These are phyloP conservation scores for Penicillium frequentans DNA, from an alignment of 2,329 filamentous ascomycete species.

Conservation along the genomic window DNA sequence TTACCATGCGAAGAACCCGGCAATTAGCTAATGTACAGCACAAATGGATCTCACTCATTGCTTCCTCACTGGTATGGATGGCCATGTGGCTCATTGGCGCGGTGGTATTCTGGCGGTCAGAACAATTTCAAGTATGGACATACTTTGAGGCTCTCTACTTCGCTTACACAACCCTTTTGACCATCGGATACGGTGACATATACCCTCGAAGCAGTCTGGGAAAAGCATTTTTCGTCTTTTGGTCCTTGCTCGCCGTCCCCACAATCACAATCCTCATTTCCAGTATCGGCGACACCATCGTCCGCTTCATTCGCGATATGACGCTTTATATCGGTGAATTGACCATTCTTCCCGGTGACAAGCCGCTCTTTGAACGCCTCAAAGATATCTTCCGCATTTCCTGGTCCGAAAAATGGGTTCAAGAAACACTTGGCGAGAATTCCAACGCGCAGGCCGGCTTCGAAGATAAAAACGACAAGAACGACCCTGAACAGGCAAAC, in stretches of 20 bases:
- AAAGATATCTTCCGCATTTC: slow-evolving; percentile 24
- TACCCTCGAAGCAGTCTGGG: slow-evolving; percentile 34
- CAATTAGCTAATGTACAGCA: slow-evolving; percentile 41
- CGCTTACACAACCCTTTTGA: slow-evolving; percentile 39
- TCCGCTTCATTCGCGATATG: slow-evolving; percentile 55
- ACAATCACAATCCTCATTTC: slow-evolving; percentile 43
- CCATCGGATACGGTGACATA: slow-evolving; percentile 43
- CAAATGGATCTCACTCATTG: slow-evolving; percentile 42
- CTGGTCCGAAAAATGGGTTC: slow-evolving; percentile 18
- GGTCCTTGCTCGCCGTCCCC: slow-evolving; percentile 42
- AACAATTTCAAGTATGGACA: slow-evolving; percentile 32
- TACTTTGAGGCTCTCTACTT: slow-evolving; percentile 43
- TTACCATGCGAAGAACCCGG: slow-evolving; percentile 49
- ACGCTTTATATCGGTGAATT: slow-evolving; percentile 57
- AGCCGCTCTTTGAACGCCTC: slow-evolving; percentile 33
- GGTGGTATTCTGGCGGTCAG: slow-evolving; percentile 37
- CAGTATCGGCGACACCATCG: slow-evolving; percentile 41
- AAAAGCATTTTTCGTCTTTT: slow-evolving; percentile 42
- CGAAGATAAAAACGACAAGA: not conserved
- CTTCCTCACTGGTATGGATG: slow-evolving; percentile 40
- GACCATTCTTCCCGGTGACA: slow-evolving; percentile 55
- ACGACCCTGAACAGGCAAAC: not conserved
- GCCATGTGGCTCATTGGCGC: slow-evolving; percentile 46
- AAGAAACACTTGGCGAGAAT: slow-evolving; percentile 15
- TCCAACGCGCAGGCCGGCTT: not conserved